Conservation (phyloP, 2,329 filamentous ascomycete species). For the Dichotomopilus funicola region DNA sequence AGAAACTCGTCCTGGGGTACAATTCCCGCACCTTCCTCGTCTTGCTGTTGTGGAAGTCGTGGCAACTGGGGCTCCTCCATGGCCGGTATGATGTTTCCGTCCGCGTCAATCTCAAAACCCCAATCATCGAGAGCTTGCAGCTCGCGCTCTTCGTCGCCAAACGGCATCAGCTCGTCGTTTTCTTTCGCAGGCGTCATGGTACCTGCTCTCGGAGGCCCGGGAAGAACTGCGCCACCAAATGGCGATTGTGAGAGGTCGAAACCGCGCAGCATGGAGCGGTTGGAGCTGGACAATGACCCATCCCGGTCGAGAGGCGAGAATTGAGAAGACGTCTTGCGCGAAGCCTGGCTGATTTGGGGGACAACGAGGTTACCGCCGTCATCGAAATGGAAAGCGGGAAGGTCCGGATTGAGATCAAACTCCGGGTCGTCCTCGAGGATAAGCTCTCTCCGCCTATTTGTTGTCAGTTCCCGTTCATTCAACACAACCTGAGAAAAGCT, state of each 20-base stretch:
- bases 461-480: background rate
- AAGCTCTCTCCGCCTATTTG: constrained; percentile 63
- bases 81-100: constrained; percentile 43
- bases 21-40: background rate
- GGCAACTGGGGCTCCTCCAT: constrained; percentile 41
- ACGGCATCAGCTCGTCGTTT: constrained; percentile 26
- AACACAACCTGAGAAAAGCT: background rate
- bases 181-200: constrained; percentile 19
- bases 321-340: constrained; percentile 37
- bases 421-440: constrained; percentile 74
- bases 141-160: constrained; percentile 36
- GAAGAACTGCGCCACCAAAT: constrained; percentile 18
- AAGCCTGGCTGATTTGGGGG: constrained; percentile 32
- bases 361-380: constrained; percentile 29
- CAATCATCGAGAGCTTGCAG: constrained; percentile 31
- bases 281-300: constrained; percentile 17
- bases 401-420: constrained; percentile 61
- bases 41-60: constrained; percentile 26
- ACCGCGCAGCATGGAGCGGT: constrained; percentile 15
- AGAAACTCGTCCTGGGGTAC: constrained; percentile 14
- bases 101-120: constrained; percentile 44
- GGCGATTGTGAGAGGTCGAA: constrained; percentile 19
- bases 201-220: constrained; percentile 14
- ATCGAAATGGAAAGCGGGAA: constrained; percentile 51
- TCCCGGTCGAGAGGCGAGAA: constrained; percentile 37